Conservation (phyloP, 2,329 filamentous ascomycete genomes). For the Sarocladium brachiariae region DNA sequence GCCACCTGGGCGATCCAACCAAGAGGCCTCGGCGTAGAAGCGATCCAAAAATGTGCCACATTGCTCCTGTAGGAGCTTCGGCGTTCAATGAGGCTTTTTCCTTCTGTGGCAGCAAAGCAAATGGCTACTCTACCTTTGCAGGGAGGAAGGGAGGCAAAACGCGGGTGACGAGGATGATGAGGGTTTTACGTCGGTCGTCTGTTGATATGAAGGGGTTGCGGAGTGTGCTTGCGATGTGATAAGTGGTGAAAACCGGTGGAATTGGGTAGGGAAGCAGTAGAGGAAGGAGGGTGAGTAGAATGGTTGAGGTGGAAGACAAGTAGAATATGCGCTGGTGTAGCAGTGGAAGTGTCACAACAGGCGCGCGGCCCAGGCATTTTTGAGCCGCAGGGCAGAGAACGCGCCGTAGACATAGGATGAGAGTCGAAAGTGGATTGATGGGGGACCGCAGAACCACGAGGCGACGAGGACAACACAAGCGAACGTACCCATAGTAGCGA, state of each 20-base stretch:
- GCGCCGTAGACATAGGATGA: background rate
- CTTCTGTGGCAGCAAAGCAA: background rate
- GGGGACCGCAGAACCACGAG: background rate
- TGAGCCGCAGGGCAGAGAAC: background rate
- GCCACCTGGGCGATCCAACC: background rate
- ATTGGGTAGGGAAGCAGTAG: background rate
- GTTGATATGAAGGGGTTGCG: background rate
- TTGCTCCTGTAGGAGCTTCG: background rate
- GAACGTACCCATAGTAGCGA: constrained; percentile 9
- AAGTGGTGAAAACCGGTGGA: too few species aligned
- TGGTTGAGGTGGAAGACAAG: background rate
- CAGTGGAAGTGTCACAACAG: constrained; percentile 7
- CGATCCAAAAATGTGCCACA: background rate
- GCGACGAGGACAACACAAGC: background rate
- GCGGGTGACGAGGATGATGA: background rate
- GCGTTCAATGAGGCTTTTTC: background rate
- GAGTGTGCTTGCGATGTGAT: background rate
- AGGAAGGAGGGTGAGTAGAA: constrained; percentile 1
- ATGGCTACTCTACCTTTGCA: background rate
- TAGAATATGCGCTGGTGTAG: constrained; percentile 7
- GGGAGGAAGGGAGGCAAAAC: background rate
- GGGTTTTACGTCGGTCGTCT: background rate
- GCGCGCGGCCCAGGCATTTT: constrained; percentile 1
- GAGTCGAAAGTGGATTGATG: constrained; percentile 2
- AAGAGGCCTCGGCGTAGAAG: background rate